A percentile compares a stretch with the other conserved stretches of the same genome.
phyloP scores from a whole-genome alignment of 2,329 filamentous ascomycete genomes.

The Diplodia seriata region DNA sequence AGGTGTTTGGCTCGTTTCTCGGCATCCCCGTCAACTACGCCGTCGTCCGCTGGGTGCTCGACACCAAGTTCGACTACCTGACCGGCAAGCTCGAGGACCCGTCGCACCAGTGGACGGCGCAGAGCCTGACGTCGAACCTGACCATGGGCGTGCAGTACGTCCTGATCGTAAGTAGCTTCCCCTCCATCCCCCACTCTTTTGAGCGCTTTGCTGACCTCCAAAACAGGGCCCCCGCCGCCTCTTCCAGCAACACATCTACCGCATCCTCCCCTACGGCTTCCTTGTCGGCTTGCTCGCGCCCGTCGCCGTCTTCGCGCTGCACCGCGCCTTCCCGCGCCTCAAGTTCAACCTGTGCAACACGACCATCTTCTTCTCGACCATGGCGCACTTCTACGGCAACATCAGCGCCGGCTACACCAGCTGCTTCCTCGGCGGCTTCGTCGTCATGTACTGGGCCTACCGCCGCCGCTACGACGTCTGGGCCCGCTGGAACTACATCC shows the following conservation, averaged over 20 bases:
- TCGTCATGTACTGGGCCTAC: conserved; percentile 67
- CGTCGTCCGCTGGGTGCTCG: conserved; percentile 66
- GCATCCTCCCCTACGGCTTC: conserved; percentile 61
- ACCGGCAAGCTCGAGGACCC: conserved; percentile 60
- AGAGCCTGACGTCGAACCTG: conserved; percentile 58
- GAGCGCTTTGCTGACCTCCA: neutral
- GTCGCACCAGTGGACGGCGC: conserved; percentile 67
- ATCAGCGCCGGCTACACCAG: conserved; percentile 66
- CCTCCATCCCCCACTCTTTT: neutral
- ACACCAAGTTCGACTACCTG: conserved; percentile 63
- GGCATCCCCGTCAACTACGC: conserved; percentile 68
- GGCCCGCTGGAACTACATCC: conserved; percentile 67
- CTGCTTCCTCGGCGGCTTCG: conserved; percentile 63
- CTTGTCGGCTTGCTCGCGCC: conserved; percentile 58
- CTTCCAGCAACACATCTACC: conserved; percentile 58
- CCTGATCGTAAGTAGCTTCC: conserved; percentile 51
- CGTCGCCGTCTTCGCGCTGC: conserved; percentile 58
- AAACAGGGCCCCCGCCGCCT: conserved; percentile 53
- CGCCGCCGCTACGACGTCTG: conserved; percentile 63
- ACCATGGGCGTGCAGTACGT: conserved; percentile 67
- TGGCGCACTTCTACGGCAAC: conserved; percentile 66
- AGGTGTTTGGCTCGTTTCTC: conserved; percentile 65
- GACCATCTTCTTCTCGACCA: conserved; percentile 66
- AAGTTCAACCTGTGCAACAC: conserved; percentile 67
- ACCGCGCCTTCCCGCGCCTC: conserved; percentile 60